Base-by-base conservation (phyloP, 2,329 filamentous ascomycete species). In the Calonectria pauciramosa region DNA sequence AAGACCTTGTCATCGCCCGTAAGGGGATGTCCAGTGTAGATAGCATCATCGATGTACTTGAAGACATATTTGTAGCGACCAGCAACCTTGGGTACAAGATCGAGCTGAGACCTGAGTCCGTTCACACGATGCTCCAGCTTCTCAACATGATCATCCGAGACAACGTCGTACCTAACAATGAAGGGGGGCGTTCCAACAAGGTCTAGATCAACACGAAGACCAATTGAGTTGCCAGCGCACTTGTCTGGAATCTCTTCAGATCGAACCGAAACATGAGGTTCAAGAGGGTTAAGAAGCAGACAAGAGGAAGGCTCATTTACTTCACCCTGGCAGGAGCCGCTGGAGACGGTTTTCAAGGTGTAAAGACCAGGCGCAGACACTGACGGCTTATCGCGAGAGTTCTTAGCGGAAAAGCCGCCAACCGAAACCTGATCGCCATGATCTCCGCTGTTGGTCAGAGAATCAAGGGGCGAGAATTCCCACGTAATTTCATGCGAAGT, bases 241-340 rank as follows among this genome's bases (percentile, higher is more conserved):
- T 97, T 98, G 84, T 99, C 97, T 68, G 95, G 94, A 54, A 99
- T 96, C 76, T 96, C 93, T 79, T 98, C 94, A 9, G 92, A 90
- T 38, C 90, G 90, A 65, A 99, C 88, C 6, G 91, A 89, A 72
- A 99, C 84, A 70, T 93, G 92, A 13, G 97, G 97, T 85, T 98
- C 93, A 0, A 97, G 93, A 7, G 97, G 97, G 78, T 99, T 99
- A 78, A 97, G 90, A 69, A 99, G 88, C 73, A 98, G 89, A 84
- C 96, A 99, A n/a, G 96, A 97, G 3, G 96, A 95, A 34, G 97
- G 97, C 83, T 99, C 97, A 77, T 96, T 90, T 6, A 99, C 93
- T 79, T 99, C 96, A 59, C 97, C 97, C 41, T 92, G 89, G 82
- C 97, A 99, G 74, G 92, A 94, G 30, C 94, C 93, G 71, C 95